Evolutionary conservation across 2,329 filamentous ascomycete genomes (phyloP).

Genomic region (Metarhizium brunneum): DNA sequence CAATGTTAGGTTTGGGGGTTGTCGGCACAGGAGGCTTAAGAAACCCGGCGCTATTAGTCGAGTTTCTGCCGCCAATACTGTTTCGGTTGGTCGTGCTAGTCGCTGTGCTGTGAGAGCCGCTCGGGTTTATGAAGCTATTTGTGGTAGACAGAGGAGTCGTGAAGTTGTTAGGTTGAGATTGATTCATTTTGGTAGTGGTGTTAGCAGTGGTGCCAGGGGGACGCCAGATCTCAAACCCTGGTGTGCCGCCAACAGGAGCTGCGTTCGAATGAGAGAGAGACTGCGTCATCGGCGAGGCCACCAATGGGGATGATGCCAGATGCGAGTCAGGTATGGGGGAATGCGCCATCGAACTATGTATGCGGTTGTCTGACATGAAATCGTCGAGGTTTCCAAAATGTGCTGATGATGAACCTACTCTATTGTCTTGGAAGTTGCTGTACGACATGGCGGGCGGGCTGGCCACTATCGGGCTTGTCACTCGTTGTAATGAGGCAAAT

Average conservation of each 20-base stretch:
- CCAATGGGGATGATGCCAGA: constrained; percentile 12
- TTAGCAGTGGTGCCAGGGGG: constrained; percentile 19
- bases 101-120: neutral
- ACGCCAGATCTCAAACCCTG: constrained; percentile 29
- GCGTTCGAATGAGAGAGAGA: constrained; percentile 10
- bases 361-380: constrained; percentile 21
- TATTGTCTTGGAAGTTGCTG: constrained; percentile 22
- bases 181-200: constrained; percentile 13
- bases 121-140: neutral
- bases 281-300: constrained; percentile 12
- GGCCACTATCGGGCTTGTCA: constrained; percentile 23
- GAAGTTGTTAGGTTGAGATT: constrained; percentile 12
- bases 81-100: neutral
- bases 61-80: neutral
- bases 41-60: constrained; percentile 13
- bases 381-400: constrained; percentile 24
- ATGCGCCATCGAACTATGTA: constrained; percentile 16
- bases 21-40: constrained; percentile 30
- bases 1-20: constrained; percentile 28
- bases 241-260: constrained; percentile 20
- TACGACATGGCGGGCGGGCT: constrained; percentile 20
- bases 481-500: constrained; percentile 17
- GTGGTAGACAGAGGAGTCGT: constrained; percentile 3
- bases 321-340: constrained; percentile 12
- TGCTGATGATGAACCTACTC: constrained; percentile 16